Evolutionary conservation across 1,284 basidiomycete species (phyloP), one percentile per base, ranked within the genome.

Genomic region (Tausonia pullulans): DNA sequence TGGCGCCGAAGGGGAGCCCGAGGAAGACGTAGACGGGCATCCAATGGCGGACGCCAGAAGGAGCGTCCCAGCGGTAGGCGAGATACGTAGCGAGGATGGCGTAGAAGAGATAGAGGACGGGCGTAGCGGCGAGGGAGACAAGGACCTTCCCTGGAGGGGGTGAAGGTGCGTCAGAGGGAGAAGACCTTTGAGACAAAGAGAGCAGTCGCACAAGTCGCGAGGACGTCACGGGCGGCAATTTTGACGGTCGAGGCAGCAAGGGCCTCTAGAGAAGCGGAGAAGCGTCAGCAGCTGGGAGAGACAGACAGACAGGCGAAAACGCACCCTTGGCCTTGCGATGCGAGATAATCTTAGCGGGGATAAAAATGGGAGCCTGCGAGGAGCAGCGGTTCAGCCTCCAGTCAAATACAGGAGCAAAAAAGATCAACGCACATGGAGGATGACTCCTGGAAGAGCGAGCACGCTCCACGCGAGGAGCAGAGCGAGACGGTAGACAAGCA

Each of bases 161-260:
- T 27, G 27, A 27, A 27, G 27, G 27, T 27, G 27, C 27, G 27
- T 27, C 27, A 27, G 27, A 27, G 27, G 27, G 27, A 27, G 27
- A 27, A 27, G 27, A 27, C 27, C 27, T 27, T 27, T 1, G 27
- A 27, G 27, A 27, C 27, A 27, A 27, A 27, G 27, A 27, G 27
- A 27, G 27, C 51, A 5, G 7, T 52, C 14, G 51, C 51, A 52
- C 39, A 49, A 8, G 46, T 14, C n/a, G n/a, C 10, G 14, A 99
- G 80, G 11, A 98, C 96, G 74, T 99, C 96, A 59, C 90, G 84
- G 43, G 87, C 96, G 48, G 90, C 89, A 66, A 99, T 84, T 78
- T 99, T 99, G 74, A 98, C 96, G 9, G 85, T 87, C 10, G 95
- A 98, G 7, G 90, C 93, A 53, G 93, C 95, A 65, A 98, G 85